Evolutionary conservation across 345 rosid species (phyloP).

Genomic region (Fremontodendron californicum): DNA sequence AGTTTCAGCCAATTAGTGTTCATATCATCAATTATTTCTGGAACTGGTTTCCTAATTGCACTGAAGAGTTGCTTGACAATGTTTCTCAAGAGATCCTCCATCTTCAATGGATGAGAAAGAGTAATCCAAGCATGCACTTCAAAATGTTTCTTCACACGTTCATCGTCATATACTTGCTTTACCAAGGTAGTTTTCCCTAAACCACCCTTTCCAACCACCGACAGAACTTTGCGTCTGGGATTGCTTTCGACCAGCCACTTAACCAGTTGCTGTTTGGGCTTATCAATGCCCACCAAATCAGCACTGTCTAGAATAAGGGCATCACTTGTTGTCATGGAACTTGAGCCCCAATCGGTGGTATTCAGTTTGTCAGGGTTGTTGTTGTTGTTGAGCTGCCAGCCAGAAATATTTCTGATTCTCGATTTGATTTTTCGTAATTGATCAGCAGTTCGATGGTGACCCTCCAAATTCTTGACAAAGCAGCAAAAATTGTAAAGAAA

Average conservation of each 20-base stretch:
- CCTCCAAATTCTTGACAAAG: slow-evolving; percentile 10
- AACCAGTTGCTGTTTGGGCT: slow-evolving; percentile 21
- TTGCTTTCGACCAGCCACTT: slow-evolving; percentile 12
- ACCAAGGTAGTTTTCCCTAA: too few relatives aligned
- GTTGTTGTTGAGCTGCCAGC: slow-evolving; percentile 19
- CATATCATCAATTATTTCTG: slow-evolving; percentile 24
- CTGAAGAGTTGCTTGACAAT: slow-evolving; percentile 22
- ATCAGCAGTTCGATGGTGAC: slow-evolving; percentile 11
- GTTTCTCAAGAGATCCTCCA: slow-evolving; percentile 22
- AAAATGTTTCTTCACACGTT: too few relatives aligned
- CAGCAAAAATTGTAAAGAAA: not conserved
- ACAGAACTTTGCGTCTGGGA: not conserved
- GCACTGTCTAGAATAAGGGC: slow-evolving; percentile 30
- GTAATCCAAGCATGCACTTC: slow-evolving; percentile 25
- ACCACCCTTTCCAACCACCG: too few relatives aligned
- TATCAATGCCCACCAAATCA: slow-evolving; percentile 36
- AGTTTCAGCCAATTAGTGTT: slow-evolving; percentile 7
- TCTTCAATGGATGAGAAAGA: slow-evolving; percentile 20
- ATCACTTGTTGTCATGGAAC: not conserved
- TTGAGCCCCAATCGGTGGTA: not conserved
- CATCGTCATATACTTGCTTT: too few relatives aligned
- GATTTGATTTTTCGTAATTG: slow-evolving; percentile 4
- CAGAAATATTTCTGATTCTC: not conserved
- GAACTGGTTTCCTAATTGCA: slow-evolving; percentile 20
- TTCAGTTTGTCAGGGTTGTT: not conserved